Percentiles rank a stretch among this genome's conserved stretches.
Conservation (phyloP, 768 basidiomycete genomes). For the Suillus hirtellus region DNA sequence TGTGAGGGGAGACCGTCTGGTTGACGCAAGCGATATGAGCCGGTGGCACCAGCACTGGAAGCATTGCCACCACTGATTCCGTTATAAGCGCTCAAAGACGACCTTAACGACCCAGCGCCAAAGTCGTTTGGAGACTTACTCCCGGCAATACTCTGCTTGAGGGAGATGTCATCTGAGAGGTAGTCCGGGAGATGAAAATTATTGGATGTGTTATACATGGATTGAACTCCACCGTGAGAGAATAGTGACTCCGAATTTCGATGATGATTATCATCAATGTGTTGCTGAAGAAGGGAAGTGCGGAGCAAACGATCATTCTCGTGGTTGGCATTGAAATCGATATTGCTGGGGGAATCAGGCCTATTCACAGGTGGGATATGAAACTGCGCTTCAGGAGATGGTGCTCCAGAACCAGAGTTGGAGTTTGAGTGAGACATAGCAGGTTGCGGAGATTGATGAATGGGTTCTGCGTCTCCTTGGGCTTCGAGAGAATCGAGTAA, state of each 20-base stretch:
- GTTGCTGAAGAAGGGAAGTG: slow-evolving; percentile 27
- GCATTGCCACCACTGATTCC: slow-evolving; percentile 27
- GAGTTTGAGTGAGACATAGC: slow-evolving; percentile 49
- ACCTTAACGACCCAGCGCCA: slow-evolving; percentile 35
- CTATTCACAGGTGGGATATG: slow-evolving; percentile 50
- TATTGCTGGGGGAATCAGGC: slow-evolving; percentile 51
- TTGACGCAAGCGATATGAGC: slow-evolving; percentile 39
- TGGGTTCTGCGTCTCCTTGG: slow-evolving; percentile 78
- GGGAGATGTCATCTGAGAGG: slow-evolving; percentile 32
- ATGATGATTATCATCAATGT: slow-evolving; percentile 34
- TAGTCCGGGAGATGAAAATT: slow-evolving; percentile 36
- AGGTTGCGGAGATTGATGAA: slow-evolving; percentile 39
- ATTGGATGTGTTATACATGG: slow-evolving; percentile 44
- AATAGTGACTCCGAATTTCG: slow-evolving; percentile 30
- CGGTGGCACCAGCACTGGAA: slow-evolving; percentile 26
- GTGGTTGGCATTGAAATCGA: slow-evolving; percentile 36
- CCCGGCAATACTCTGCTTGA: slow-evolving; percentile 33
- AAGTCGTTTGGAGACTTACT: slow-evolving; percentile 36
- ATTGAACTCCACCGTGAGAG: slow-evolving; percentile 33
- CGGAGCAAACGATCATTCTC: slow-evolving; percentile 32
- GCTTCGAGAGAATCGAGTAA: slow-evolving; percentile 82
- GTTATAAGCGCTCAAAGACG: slow-evolving; percentile 36
- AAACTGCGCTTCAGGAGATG: slow-evolving; percentile 57
- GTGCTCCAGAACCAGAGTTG: slow-evolving; percentile 49
- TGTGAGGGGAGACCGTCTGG: slow-evolving; percentile 31